phyloP scores from a whole-genome alignment of 1,139 yeast species.

The Blastobotrys serpentis region DNA sequence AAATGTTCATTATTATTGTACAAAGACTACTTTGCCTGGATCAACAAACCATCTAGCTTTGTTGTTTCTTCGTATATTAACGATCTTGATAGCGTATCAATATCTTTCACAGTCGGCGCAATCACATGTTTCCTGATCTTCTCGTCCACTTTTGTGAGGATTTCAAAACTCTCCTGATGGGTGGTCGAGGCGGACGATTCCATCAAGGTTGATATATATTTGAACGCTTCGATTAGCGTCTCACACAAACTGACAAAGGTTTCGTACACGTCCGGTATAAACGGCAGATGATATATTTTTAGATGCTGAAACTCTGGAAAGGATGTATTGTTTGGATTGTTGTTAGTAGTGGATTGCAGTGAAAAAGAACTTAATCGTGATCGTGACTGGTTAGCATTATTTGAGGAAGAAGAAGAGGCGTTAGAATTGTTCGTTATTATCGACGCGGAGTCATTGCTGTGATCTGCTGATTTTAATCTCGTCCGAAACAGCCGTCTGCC shows the following conservation, averaged over 20 bases:
- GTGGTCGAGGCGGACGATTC: constrained; percentile 12
- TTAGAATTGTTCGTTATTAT: constrained; percentile 3
- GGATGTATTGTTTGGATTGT: constrained; percentile 1
- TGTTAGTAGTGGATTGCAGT: constrained; percentile 1
- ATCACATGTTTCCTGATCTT: constrained; percentile 29
- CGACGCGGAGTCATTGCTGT: constrained; percentile 8
- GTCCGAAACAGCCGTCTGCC: constrained; percentile 31
- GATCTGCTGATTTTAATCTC: constrained; percentile 25
- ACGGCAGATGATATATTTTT: constrained; percentile 32
- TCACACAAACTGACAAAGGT: constrained; percentile 34
- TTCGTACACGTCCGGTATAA: constrained; percentile 34
- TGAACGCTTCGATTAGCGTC: constrained; percentile 30
- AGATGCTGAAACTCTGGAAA: constrained; percentile 26
- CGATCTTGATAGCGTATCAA: constrained; percentile 30
- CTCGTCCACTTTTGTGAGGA: constrained; percentile 32
- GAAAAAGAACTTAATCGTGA: constrained; percentile 10
- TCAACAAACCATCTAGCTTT: constrained; percentile 28
- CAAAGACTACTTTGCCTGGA: constrained; percentile 21
- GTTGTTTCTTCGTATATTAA: constrained; percentile 31
- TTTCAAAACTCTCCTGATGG: constrained; percentile 26
- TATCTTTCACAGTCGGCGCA: constrained; percentile 32
- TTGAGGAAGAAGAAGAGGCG: constrained; percentile 7
- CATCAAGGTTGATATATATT: constrained; percentile 24
- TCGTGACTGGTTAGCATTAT: constrained; percentile 6
- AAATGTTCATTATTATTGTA: not conserved